Conservation (phyloP, 345 rosid species). For the Dimocarpus longan region DNA sequence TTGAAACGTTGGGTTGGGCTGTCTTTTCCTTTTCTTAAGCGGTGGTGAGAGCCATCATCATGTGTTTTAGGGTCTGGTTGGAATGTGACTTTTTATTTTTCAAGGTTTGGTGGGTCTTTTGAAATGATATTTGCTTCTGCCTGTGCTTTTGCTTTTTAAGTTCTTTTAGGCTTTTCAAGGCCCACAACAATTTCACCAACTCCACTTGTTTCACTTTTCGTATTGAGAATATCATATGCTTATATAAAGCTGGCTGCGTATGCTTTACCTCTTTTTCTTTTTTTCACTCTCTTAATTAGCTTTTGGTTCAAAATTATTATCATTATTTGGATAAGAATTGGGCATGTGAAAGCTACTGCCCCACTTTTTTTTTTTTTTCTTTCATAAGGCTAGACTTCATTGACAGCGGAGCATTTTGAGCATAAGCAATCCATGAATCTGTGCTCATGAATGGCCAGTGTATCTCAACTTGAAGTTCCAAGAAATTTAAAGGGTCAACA, state of each 20-base stretch:
- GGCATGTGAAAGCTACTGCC: neutral
- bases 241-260: neutral
- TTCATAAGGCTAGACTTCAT: no score
- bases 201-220: neutral
- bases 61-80: neutral
- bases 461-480: neutral
- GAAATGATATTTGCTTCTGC: slow-evolving; percentile 10
- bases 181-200: neutral
- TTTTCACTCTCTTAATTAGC: neutral
- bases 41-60: slow-evolving; percentile 22
- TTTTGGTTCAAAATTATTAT: neutral
- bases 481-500: neutral
- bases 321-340: neutral
- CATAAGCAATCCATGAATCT: neutral
- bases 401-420: neutral
- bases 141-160: neutral
- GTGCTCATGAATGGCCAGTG: neutral
- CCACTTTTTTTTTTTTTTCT: no score
- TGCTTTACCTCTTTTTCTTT: neutral
- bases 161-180: neutral
- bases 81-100: no score
- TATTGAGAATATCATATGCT: neutral
- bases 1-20: slow-evolving; percentile 25
- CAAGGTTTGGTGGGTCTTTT: neutral
- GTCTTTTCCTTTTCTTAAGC: neutral